Evolutionary conservation across 495 filamentous ascomycete genomes (phyloP).

Genomic region (Margaritispora aquatica): DNA sequence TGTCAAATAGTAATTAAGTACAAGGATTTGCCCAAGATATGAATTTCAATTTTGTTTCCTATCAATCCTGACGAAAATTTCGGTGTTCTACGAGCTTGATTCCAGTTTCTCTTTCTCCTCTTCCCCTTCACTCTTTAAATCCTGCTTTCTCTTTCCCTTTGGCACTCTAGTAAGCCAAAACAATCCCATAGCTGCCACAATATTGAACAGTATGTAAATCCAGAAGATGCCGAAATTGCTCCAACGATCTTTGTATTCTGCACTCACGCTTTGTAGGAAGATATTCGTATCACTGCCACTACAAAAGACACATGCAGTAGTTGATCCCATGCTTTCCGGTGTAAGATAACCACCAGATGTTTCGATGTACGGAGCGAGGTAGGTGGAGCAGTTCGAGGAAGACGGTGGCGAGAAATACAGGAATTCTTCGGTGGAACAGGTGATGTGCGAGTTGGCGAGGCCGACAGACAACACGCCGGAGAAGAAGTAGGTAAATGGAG

Average conservation of each 20-base stretch:
- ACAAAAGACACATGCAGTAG: constrained; percentile 53
- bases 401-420: constrained; percentile 43
- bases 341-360: constrained; percentile 42
- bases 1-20: too few relatives aligned
- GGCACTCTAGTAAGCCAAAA: constrained; percentile 77
- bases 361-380: constrained; percentile 28
- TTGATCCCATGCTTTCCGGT: constrained; percentile 30
- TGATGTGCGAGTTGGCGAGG: constrained; percentile 35
- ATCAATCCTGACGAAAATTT: too few relatives aligned
- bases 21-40: too few relatives aligned
- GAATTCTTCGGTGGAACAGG: constrained; percentile 55
- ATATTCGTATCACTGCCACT: constrained; percentile 50
- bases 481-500: constrained; percentile 55
- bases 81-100: too few relatives aligned
- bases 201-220: constrained; percentile 66
- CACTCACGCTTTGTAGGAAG: constrained; percentile 45
- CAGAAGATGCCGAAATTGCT: constrained; percentile 75
- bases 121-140: too few relatives aligned
- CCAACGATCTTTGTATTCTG: constrained; percentile 57
- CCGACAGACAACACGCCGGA: constrained; percentile 34
- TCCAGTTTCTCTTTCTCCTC: too few relatives aligned
- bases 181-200: constrained; percentile 58
- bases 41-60: too few relatives aligned
- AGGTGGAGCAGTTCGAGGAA: constrained; percentile 49
- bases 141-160: constrained; percentile 32